Evolutionary conservation across 2,329 filamentous ascomycete species (phyloP).

Genomic region (Curvularia verruculosa): DNA sequence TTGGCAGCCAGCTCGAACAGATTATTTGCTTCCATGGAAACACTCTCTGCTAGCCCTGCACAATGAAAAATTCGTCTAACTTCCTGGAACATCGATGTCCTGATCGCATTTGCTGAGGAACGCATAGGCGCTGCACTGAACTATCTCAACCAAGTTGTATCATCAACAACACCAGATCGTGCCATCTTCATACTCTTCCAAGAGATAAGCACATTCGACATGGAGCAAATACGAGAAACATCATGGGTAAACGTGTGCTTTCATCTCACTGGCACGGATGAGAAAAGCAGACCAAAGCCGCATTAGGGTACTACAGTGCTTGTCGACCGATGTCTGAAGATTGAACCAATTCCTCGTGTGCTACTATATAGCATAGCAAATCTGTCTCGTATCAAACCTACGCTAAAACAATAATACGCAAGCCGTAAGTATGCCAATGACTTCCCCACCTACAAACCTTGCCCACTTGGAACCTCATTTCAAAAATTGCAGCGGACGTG

Average conservation of each 20-base stretch:
- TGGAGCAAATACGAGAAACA: conserved; percentile 52
- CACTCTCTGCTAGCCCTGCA: conserved; percentile 3
- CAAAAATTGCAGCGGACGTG: conserved; percentile 25
- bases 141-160: conserved; percentile 46
- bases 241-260: conserved; percentile 58
- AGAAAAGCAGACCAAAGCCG: conserved; percentile 53
- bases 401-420: not conserved
- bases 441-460: not conserved
- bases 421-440: not conserved
- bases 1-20: conserved; percentile 1
- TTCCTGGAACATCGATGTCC: conserved; percentile 60
- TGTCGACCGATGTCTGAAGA: conserved; percentile 55
- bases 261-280: conserved; percentile 56
- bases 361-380: conserved; percentile 55
- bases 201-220: conserved; percentile 58
- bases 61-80: conserved; percentile 39
- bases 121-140: conserved; percentile 52
- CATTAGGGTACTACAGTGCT: conserved; percentile 62
- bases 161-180: conserved; percentile 19
- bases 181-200: conserved; percentile 58
- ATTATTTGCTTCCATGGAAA: not conserved
- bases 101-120: conserved; percentile 44
- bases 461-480: not conserved
- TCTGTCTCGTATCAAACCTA: conserved; percentile 43
- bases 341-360: conserved; percentile 58